Evolutionary conservation across 2,329 filamentous ascomycete genomes (phyloP), one percentile per base, ranked within the genome.

Genomic region (Diaporthe ilicicola): DNA sequence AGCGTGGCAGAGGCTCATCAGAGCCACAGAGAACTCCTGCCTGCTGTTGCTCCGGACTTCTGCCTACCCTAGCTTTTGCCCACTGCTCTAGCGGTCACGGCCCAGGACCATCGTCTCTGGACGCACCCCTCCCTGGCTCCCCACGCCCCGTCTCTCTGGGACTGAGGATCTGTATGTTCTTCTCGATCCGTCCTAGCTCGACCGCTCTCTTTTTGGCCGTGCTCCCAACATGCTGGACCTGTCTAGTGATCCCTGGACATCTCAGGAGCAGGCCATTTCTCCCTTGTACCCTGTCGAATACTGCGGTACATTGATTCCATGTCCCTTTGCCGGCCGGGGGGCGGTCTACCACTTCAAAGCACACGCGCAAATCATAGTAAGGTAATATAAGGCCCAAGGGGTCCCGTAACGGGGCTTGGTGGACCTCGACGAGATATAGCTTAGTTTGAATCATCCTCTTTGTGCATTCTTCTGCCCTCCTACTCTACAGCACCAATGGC

Each of bases 371-470:
- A 51, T 68, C 66, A 68, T 68, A 68, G 29, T 42, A 39, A 59
- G 42, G 53, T 68, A 59, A 66, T 70, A 64, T 67, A 70, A 67
- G 62, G 50, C 50, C 48, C 55, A 67, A 67, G 69, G 62, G 62
- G 53, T 59, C 69, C 71, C 69, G 59, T 65, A 71, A 73, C 64
- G 71, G 54, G 51, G 37, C 56, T 24, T n/a, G 44, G 70, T 71
- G 70, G 70, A 71, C 61, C 70, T 69, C 42, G 50, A 69, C 37
- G 50, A 53, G 50, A 69, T 64, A 71, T 61, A 65, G 70, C 65
- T 44, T 69, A 48, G 66, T 42, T 48, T 34, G 56, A 67, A 61
- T 55, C 66, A 54, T 69, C 39, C 51, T 62, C 65, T 55, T 65
- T 46, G 29, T 37, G 59, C 54, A 29, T 39, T 69, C 66, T 69